These are phyloP conservation scores for Mycena kentingensis DNA, from an alignment of 768 basidiomycete species.

Conservation along the genomic window DNA sequence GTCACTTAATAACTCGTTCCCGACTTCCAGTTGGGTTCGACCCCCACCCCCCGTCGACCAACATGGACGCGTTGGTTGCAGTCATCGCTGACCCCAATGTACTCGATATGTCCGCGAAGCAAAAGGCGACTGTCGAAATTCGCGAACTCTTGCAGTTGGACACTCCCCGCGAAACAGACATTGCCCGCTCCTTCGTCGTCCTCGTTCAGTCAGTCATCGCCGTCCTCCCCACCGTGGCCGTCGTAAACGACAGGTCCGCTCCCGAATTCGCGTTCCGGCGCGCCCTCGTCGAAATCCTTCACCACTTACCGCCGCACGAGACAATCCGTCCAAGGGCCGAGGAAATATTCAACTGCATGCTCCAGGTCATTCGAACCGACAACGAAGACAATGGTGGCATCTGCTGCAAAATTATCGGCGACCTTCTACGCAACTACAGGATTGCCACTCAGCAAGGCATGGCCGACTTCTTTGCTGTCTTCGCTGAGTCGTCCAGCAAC, in stretches of 20 bases:
- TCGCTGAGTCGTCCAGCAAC: constrained; percentile 77
- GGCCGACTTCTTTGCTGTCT: constrained; percentile 76
- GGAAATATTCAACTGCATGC: constrained; percentile 75
- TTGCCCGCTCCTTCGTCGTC: constrained; percentile 65
- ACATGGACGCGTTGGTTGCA: constrained; percentile 11
- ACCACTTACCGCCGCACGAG: constrained; percentile 84
- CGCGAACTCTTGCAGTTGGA: constrained; percentile 85
- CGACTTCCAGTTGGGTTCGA: background rate
- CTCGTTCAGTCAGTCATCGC: constrained; percentile 76
- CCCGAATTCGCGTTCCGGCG: constrained; percentile 83
- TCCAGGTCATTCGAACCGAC: constrained; percentile 82
- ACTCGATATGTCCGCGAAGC: constrained; percentile 8
- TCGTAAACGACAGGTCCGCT: constrained; percentile 65
- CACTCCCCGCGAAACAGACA: constrained; percentile 73
- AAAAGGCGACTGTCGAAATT: constrained; percentile 48
- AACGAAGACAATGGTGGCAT: constrained; percentile 95
- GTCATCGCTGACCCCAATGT: constrained; percentile 18
- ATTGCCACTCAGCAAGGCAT: constrained; percentile 71
- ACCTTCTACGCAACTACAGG: constrained; percentile 80
- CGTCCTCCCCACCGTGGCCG: constrained; percentile 67
- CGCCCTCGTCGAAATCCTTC: constrained; percentile 84
- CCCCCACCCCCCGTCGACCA: background rate
- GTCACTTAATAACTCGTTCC: too few relatives aligned
- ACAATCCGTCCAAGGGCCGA: constrained; percentile 67
- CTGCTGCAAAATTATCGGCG: constrained; percentile 89